These are phyloP conservation scores for Chamaecrista fasciculata DNA, from an alignment of 306 rosid species.

Conservation along the genomic window DNA sequence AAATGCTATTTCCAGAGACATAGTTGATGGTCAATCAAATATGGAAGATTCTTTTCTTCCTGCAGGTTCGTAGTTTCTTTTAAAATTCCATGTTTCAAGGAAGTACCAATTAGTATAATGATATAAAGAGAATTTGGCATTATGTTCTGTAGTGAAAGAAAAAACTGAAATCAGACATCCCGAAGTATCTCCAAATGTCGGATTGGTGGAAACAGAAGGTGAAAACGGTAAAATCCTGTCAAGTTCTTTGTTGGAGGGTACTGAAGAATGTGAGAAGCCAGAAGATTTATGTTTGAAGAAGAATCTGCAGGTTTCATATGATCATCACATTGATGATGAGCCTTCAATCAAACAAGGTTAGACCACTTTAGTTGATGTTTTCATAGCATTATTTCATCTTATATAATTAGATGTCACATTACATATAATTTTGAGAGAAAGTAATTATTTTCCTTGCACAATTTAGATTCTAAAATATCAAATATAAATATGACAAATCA, in stretches of 20 bases:
- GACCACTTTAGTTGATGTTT: slow-evolving; percentile 19
- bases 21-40: slow-evolving; percentile 6
- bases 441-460: slow-evolving; percentile 2
- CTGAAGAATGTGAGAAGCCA: slow-evolving; percentile 30
- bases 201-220: slow-evolving; percentile 27
- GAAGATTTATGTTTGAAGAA: slow-evolving; percentile 28
- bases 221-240: slow-evolving; percentile 28
- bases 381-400: neutral
- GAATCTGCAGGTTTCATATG: slow-evolving; percentile 22
- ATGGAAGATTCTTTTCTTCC: slow-evolving; percentile 13
- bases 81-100: neutral
- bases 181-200: slow-evolving; percentile 33
- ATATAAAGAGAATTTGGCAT: neutral
- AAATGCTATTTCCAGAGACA: neutral
- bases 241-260: slow-evolving; percentile 11
- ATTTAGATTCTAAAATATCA: neutral
- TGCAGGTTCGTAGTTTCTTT: slow-evolving; percentile 29
- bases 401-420: neutral
- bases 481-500: neutral
- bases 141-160: slow-evolving; percentile 36
- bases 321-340: slow-evolving; percentile 35
- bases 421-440: too few species aligned
- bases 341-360: slow-evolving; percentile 52
- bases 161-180: slow-evolving; percentile 30
- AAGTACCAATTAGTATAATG: neutral